phyloP scores from a whole-genome alignment of 768 basidiomycete genomes.

The Strobilomyces dryophilus region DNA sequence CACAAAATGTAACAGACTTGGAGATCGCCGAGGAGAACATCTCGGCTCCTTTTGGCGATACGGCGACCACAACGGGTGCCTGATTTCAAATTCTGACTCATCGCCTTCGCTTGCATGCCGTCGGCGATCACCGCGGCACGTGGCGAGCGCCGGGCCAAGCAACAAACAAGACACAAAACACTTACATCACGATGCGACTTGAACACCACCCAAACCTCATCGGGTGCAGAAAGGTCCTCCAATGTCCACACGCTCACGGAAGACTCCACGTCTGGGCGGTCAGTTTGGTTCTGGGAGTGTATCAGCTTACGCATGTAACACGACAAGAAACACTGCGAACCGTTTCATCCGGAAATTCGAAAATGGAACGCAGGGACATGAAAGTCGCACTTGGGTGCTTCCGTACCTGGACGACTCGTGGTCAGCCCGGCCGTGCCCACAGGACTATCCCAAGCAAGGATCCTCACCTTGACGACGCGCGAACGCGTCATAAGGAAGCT shows the following conservation, averaged over 20 bases:
- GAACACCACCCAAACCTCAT: constrained; percentile 55
- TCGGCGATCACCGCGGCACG: constrained; percentile 3
- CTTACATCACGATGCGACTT: constrained; percentile 59
- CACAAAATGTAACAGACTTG: background rate
- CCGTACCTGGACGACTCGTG: constrained; percentile 16
- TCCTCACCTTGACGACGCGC: constrained; percentile 50
- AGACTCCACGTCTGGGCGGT: constrained; percentile 1
- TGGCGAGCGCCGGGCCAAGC: background rate
- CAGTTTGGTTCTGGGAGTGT: constrained; percentile 8
- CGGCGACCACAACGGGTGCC: constrained; percentile 13
- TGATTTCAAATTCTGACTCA: constrained; percentile 18
- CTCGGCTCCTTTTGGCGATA: constrained; percentile 3
- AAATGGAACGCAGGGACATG: constrained; percentile 23
- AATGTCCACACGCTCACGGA: constrained; percentile 50
- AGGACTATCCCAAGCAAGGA: background rate
- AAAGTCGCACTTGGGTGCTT: constrained; percentile 22
- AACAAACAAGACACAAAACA: background rate
- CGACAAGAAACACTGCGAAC: constrained; percentile 10
- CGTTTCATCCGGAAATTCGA: constrained; percentile 18
- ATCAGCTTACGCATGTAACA: constrained; percentile 5
- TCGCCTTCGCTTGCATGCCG: constrained; percentile 2
- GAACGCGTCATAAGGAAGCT: constrained; percentile 49
- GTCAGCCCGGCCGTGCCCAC: background rate
- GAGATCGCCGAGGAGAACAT: constrained; percentile 17
- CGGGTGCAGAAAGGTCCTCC: constrained; percentile 31